Evolutionary conservation across 202 grass and related monocot species (phyloP).

Genomic region (Digitaria exilis): DNA sequence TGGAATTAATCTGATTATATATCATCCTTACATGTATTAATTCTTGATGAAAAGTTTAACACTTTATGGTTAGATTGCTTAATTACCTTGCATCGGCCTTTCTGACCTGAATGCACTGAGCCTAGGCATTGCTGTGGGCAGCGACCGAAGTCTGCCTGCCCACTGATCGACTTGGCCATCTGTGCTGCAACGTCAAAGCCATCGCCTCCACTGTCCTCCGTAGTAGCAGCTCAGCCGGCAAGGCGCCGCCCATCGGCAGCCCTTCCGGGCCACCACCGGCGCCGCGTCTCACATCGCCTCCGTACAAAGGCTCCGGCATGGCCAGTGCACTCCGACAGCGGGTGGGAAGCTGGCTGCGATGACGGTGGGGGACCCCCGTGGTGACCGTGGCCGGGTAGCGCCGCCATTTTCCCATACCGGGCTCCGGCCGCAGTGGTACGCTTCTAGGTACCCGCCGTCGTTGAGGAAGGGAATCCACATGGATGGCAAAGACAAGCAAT

Average conservation of each 20-base stretch:
- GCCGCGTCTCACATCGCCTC: not conserved
- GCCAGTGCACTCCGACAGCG: slow-evolving; percentile 67
- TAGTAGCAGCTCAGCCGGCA: slow-evolving; percentile 27
- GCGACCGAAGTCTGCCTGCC: slow-evolving; percentile 31
- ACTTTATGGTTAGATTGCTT: not conserved
- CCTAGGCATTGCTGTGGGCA: slow-evolving; percentile 57
- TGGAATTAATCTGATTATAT: not conserved
- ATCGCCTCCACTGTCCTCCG: slow-evolving; percentile 29
- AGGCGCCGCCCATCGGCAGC: not conserved
- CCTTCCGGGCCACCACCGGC: not conserved
- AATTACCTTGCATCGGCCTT: slow-evolving; percentile 58
- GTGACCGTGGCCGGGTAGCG: not conserved
- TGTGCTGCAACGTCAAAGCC: slow-evolving; percentile 48
- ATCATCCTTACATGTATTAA: not conserved
- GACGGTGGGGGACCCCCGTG: not conserved
- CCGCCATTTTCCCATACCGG: not conserved
- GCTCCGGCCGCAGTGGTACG: slow-evolving; percentile 38
- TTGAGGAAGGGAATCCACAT: slow-evolving; percentile 58
- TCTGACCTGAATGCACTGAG: slow-evolving; percentile 48
- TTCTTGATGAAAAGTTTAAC: not conserved
- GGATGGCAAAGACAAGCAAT: slow-evolving; percentile 41
- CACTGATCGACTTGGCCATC: slow-evolving; percentile 50
- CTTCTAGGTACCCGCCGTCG: slow-evolving; percentile 36
- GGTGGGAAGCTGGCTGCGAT: slow-evolving; percentile 51
- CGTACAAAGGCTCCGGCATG: slow-evolving; percentile 47